phyloP scores from a whole-genome alignment of 1,139 yeast species.

The Geotrichum candidum region DNA sequence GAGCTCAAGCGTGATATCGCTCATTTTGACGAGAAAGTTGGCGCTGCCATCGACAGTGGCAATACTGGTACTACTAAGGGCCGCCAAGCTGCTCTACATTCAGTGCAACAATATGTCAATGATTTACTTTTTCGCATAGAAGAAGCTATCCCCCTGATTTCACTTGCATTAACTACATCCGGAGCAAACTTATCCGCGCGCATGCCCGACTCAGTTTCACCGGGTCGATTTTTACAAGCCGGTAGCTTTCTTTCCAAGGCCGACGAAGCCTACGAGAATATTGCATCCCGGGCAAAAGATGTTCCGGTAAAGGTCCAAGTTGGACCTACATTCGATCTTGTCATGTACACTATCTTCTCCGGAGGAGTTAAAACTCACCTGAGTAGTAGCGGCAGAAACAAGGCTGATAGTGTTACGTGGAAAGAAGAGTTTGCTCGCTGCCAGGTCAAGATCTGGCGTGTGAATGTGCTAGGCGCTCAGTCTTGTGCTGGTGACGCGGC shows the following conservation, averaged over 20 bases:
- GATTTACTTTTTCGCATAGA: constrained; percentile 51
- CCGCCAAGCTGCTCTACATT: constrained; percentile 39
- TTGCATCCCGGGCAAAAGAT: constrained; percentile 10
- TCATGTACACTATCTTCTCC: constrained; percentile 59
- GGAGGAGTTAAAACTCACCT: constrained; percentile 44
- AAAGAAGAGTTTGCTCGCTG: constrained; percentile 66
- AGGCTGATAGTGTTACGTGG: constrained; percentile 49
- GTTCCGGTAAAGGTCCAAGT: constrained; percentile 34
- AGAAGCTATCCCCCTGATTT: constrained; percentile 64
- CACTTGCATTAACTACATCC: constrained; percentile 61
- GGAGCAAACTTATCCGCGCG: constrained; percentile 58
- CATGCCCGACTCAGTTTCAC: constrained; percentile 52
- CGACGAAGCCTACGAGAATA: constrained; percentile 27
- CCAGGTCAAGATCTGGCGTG: constrained; percentile 41
- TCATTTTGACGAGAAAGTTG: constrained; percentile 50
- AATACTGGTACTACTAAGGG: neutral
- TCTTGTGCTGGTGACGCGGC: neutral
- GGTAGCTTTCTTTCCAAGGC: constrained; percentile 45
- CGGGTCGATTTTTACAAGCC: constrained; percentile 63
- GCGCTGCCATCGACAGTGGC: constrained; percentile 16
- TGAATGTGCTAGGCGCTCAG: constrained; percentile 18
- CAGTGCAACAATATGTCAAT: constrained; percentile 48
- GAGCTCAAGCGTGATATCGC: constrained; percentile 57
- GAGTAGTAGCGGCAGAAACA: constrained; percentile 30
- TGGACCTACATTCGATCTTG: constrained; percentile 59